These are phyloP conservation scores for Chaetomium cochliodes DNA, from an alignment of 495 filamentous ascomycete species.

Conservation along the genomic window DNA sequence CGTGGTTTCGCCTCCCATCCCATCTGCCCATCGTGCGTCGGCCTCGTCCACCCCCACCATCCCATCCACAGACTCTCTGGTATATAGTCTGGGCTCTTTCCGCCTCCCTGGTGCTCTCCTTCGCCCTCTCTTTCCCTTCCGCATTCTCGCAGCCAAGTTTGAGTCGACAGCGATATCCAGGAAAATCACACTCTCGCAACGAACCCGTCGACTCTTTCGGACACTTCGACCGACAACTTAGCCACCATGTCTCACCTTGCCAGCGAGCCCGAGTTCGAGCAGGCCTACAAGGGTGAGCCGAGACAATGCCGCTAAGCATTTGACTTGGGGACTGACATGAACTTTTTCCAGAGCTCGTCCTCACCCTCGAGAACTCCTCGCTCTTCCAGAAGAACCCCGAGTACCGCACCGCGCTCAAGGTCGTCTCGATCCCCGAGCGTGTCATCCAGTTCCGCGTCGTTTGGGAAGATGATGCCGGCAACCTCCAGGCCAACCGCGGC, in stretches of 20 bases:
- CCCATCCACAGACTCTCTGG: neutral
- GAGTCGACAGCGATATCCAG: slow-evolving; percentile 21
- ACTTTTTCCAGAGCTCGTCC: slow-evolving; percentile 72
- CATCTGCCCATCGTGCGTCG: slow-evolving; percentile 1
- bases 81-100: slow-evolving; percentile 24
- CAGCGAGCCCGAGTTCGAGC: slow-evolving; percentile 94
- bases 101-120: slow-evolving; percentile 11
- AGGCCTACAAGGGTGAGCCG: slow-evolving; percentile 84
- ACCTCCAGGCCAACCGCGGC: slow-evolving; percentile 91
- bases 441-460: slow-evolving; percentile 95
- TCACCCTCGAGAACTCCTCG: slow-evolving; percentile 87
- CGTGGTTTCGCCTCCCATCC: neutral
- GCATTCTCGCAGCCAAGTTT: slow-evolving; percentile 17
- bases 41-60: slow-evolving; percentile 16
- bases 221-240: slow-evolving; percentile 4
- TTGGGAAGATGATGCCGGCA: slow-evolving; percentile 90
- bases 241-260: slow-evolving; percentile 78
- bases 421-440: slow-evolving; percentile 91
- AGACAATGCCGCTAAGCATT: slow-evolving; percentile 8
- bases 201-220: slow-evolving; percentile 12
- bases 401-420: slow-evolving; percentile 83
- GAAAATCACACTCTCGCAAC: slow-evolving; percentile 3
- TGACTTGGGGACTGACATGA: slow-evolving; percentile 6
- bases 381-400: slow-evolving; percentile 94
- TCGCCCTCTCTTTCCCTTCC: slow-evolving; percentile 16